Percentiles rank a stretch among this genome's conserved stretches.
phyloP scores from a whole-genome alignment of 1,284 basidiomycete genomes.

The Sporisorium sorghi region DNA sequence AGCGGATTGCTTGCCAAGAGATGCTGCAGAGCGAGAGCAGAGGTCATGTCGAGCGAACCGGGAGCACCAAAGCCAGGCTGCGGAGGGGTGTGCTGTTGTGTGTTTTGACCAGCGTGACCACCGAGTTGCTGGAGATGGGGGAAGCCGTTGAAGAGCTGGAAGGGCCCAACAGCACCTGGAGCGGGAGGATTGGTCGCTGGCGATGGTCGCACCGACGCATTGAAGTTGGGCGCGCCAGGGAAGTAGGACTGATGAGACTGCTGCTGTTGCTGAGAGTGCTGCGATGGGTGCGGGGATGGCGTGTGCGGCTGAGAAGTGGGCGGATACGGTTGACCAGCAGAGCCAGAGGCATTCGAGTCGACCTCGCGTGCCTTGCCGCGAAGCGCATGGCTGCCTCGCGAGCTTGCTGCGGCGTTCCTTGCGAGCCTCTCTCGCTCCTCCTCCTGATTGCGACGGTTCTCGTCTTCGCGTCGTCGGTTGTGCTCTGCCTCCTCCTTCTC shows the following conservation, averaged over 20 bases:
- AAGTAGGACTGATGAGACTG: slow-evolving; percentile 27
- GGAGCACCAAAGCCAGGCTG: slow-evolving; percentile 28
- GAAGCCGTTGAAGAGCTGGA: slow-evolving; percentile 40
- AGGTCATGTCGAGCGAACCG: slow-evolving; percentile 60
- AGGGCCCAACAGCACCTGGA: slow-evolving; percentile 22
- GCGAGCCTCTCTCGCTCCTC: slow-evolving; percentile 52
- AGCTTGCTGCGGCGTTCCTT: slow-evolving; percentile 52
- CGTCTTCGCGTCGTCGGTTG: slow-evolving; percentile 53
- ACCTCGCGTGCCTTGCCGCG: slow-evolving; percentile 48
- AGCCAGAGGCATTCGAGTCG: slow-evolving; percentile 23
- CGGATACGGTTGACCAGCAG: slow-evolving; percentile 26
- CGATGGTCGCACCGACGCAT: slow-evolving; percentile 26
- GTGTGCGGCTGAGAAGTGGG: slow-evolving; percentile 33
- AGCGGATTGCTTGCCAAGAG: slow-evolving; percentile 63
- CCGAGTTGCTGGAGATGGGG: slow-evolving; percentile 28
- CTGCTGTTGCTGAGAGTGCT: slow-evolving; percentile 33
- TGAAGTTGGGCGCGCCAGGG: slow-evolving; percentile 38
- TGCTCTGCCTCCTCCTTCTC: slow-evolving; percentile 62
- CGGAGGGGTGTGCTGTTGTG: slow-evolving; percentile 23
- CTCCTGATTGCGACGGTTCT: slow-evolving; percentile 54
- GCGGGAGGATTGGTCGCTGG: slow-evolving; percentile 32
- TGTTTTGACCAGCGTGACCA: slow-evolving; percentile 12
- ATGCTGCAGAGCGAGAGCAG: slow-evolving; percentile 67
- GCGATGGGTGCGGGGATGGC: slow-evolving; percentile 19
- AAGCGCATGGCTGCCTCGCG: slow-evolving; percentile 41